Percentiles rank a stretch among this genome's conserved stretches.
phyloP scores from a whole-genome alignment of 192 early-diverging fungal genomes.

The Linnemannia exigua region DNA sequence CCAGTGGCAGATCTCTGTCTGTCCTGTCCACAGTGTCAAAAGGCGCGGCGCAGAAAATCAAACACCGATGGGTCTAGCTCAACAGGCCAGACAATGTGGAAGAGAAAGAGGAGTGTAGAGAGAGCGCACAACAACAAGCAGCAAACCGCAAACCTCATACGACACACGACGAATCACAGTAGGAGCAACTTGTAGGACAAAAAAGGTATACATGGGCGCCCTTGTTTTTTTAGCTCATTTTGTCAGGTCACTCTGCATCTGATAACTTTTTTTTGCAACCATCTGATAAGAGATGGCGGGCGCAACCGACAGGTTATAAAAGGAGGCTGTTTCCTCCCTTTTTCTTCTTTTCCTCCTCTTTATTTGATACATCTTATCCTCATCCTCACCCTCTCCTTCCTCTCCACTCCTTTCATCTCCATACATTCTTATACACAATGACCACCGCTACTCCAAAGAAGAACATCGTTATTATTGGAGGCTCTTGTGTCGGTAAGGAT shows the following conservation, averaged over 20 bases:
- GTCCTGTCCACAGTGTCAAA: too few species aligned
- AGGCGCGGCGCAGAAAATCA: neutral
- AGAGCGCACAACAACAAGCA: too few species aligned
- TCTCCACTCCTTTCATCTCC: neutral
- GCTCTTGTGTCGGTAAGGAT: conserved; percentile 62
- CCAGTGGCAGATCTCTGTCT: neutral
- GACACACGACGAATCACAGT: too few species aligned
- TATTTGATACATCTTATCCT: neutral
- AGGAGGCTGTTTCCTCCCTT: neutral
- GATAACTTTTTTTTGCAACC: neutral
- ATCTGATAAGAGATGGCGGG: neutral
- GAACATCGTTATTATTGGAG: conserved; percentile 64
- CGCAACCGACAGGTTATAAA: neutral
- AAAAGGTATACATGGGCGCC: neutral
- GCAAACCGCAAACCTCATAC: too few species aligned
- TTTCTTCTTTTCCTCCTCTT: neutral
- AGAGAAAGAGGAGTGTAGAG: neutral
- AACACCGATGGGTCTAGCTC: neutral
- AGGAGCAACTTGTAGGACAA: neutral
- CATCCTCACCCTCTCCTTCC: neutral
- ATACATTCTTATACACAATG: neutral
- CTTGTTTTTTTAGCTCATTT: neutral
- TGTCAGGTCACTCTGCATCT: neutral
- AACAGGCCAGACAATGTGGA: neutral
- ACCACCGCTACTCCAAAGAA: conserved; percentile 23